Percentiles rank a stretch among this genome's conserved stretches.
phyloP scores from a whole-genome alignment of 2,329 filamentous ascomycete species.

The Aspergillus quadrilineatus region DNA sequence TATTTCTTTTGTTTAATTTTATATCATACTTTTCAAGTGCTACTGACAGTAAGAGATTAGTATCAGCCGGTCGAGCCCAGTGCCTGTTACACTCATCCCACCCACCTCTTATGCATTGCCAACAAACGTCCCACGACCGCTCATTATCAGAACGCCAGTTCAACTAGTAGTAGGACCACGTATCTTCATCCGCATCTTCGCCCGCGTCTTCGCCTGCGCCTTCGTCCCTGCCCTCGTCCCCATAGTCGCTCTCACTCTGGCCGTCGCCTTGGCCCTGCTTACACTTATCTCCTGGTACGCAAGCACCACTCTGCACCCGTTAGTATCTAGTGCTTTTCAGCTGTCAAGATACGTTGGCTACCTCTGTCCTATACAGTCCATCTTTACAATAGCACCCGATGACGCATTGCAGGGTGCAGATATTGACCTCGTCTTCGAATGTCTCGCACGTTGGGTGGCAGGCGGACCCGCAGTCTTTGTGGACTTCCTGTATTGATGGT shows the following conservation, averaged over 20 bases:
- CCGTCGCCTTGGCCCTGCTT: not conserved
- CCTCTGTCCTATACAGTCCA: not conserved
- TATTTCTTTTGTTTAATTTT: not conserved
- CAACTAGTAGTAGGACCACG: not conserved
- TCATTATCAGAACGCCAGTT: not conserved
- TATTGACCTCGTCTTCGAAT: not conserved
- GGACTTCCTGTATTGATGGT: not conserved
- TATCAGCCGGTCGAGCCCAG: not conserved
- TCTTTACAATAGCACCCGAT: conserved; percentile 6
- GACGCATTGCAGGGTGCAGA: conserved; percentile 8
- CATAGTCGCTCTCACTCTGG: not conserved
- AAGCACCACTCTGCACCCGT: not conserved
- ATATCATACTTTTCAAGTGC: not conserved
- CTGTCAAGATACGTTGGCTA: not conserved
- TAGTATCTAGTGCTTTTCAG: not conserved
- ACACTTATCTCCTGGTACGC: not conserved
- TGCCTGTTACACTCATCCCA: not conserved
- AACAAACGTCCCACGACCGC: not conserved
- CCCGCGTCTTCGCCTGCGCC: no score
- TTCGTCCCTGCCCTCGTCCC: not conserved
- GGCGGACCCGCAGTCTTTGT: conserved; percentile 3
- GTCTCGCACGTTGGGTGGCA: conserved; percentile 12
- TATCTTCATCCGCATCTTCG: not conserved
- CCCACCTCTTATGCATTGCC: not conserved
- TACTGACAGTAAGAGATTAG: not conserved